Evolutionary conservation across 768 basidiomycete species (phyloP).

Genomic region (Roridomyces roridus): DNA sequence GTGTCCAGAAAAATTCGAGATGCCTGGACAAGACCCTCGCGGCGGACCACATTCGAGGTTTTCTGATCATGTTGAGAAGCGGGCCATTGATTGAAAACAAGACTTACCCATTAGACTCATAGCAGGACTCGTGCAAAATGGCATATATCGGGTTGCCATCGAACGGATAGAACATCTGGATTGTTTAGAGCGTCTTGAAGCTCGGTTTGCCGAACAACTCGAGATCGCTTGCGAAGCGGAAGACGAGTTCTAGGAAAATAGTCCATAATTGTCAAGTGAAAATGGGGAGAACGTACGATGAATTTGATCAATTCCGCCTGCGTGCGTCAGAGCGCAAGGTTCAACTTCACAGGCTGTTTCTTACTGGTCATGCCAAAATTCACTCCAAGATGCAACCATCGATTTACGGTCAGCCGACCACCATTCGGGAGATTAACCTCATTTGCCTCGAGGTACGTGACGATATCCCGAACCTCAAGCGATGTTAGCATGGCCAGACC

Average conservation of each 20-base stretch:
- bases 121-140: slow-evolving; percentile 55
- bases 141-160: slow-evolving; percentile 59
- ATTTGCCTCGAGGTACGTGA: slow-evolving; percentile 47
- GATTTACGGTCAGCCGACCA: slow-evolving; percentile 45
- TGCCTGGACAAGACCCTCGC: slow-evolving; percentile 42
- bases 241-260: slow-evolving; percentile 56
- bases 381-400: slow-evolving; percentile 52
- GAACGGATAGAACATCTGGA: slow-evolving; percentile 42
- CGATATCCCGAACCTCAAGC: slow-evolving; percentile 48
- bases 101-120: slow-evolving; percentile 53
- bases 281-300: too few relatives aligned
- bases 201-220: slow-evolving; percentile 48
- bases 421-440: slow-evolving; percentile 48
- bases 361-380: slow-evolving; percentile 49
- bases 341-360: too few relatives aligned
- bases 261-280: too few relatives aligned
- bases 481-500: not conserved
- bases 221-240: slow-evolving; percentile 53
- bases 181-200: slow-evolving; percentile 48
- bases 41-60: slow-evolving; percentile 54
- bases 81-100: too few relatives aligned
- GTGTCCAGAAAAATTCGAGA: slow-evolving; percentile 49
- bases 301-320: slow-evolving; percentile 53
- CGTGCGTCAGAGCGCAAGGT: too few relatives aligned
- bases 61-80: slow-evolving; percentile 34